A percentile compares a stretch with the other conserved stretches of the same genome.
These are phyloP conservation scores for Halenospora varia DNA, from an alignment of 495 filamentous ascomycete species.

Conservation along the genomic window DNA sequence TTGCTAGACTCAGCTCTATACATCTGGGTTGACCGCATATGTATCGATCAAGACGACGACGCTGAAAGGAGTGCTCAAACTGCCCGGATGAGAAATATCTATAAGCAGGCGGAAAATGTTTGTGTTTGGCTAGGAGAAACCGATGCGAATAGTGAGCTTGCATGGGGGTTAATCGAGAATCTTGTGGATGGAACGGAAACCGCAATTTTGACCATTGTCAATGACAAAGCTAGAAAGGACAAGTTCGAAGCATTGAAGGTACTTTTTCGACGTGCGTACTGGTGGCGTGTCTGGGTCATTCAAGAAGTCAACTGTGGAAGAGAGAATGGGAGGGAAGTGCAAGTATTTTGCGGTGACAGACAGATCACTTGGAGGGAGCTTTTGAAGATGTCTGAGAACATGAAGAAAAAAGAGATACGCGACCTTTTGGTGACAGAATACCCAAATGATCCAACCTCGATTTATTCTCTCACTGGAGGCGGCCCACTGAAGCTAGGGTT, in stretches of 20 bases:
- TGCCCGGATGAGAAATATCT: slow-evolving; percentile 14
- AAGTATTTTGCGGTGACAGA: slow-evolving; percentile 17
- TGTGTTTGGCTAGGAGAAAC: slow-evolving; percentile 5
- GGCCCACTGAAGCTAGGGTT: not conserved
- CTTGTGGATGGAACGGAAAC: slow-evolving; percentile 3
- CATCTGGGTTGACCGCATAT: slow-evolving; percentile 17
- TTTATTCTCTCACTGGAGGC: not conserved
- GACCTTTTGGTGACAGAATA: not conserved
- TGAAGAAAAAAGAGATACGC: not conserved
- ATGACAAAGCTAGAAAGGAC: not conserved
- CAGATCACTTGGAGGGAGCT: slow-evolving; percentile 1
- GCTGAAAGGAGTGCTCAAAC: slow-evolving; percentile 13
- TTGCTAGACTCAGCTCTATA: not conserved
- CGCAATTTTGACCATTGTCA: not conserved
- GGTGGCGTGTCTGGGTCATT: slow-evolving; percentile 24
- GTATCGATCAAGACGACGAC: slow-evolving; percentile 17
- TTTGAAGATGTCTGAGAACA: not conserved
- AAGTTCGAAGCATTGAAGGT: slow-evolving; percentile 5
- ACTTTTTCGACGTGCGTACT: slow-evolving; percentile 21
- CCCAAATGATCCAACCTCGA: not conserved
- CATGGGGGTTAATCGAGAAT: not conserved
- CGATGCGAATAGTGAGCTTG: not conserved
- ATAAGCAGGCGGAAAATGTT: slow-evolving; percentile 3
- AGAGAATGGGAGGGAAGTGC: not conserved
- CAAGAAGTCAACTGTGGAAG: slow-evolving; percentile 20